A percentile compares a stretch with the other conserved stretches of the same genome.
Evolutionary conservation across 163 green algal genomes (phyloP).

Genomic region (Prototheca cutis): DNA sequence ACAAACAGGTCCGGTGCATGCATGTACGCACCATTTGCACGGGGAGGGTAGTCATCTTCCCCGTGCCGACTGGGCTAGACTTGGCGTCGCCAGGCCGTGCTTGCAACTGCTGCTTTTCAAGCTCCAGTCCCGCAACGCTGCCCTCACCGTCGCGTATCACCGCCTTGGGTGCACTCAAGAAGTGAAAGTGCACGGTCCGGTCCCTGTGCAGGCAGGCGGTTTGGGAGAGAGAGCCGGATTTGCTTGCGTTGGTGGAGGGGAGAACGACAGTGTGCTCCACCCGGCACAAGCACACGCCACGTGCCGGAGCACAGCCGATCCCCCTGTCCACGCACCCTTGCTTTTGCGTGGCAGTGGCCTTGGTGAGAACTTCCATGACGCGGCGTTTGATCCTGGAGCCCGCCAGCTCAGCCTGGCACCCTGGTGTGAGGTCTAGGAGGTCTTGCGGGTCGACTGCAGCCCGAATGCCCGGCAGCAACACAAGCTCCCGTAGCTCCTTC

Average conservation of each 20-base stretch:
- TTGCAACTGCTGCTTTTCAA: constrained; percentile 30
- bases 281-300: background rate
- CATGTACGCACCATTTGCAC: no score
- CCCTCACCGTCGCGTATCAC: constrained; percentile 10
- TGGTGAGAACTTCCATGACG: constrained; percentile 60
- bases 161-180: constrained; percentile 14
- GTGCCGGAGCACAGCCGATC: background rate
- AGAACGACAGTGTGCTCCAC: background rate
- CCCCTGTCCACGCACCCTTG: background rate
- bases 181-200: constrained; percentile 17
- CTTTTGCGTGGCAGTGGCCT: constrained; percentile 14
- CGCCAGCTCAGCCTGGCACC: constrained; percentile 34
- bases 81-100: no score
- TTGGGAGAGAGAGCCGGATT: no score
- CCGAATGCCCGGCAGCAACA: constrained; percentile 39
- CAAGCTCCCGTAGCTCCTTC: constrained; percentile 91
- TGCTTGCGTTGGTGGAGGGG: no score
- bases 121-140: constrained; percentile 6
- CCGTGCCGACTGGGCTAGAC: no score
- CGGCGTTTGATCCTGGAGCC: constrained; percentile 42
- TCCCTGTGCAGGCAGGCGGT: background rate
- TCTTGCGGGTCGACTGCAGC: constrained; percentile 25
- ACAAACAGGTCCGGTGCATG: no score
- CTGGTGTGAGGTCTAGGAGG: background rate
- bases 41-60: no score